A percentile compares a stretch with the other conserved stretches of the same genome.
phyloP scores from a whole-genome alignment of 2,329 filamentous ascomycete genomes.

The Pseudogymnoascus sp. region DNA sequence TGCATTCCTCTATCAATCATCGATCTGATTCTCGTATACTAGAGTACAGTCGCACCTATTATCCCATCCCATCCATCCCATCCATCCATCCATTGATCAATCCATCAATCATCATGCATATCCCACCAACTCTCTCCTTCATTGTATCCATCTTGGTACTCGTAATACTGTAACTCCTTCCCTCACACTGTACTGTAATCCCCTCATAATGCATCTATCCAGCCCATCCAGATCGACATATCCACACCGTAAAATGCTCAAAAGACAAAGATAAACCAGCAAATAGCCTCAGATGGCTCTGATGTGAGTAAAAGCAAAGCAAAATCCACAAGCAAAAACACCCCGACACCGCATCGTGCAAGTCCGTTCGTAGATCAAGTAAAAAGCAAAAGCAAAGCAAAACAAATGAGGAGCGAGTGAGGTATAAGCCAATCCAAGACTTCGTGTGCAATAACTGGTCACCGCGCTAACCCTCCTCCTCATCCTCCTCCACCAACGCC shows the following conservation, averaged over 20 bases:
- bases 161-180: neutral
- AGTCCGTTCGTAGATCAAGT: neutral
- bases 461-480: constrained; percentile 40
- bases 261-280: neutral
- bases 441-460: no score
- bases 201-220: neutral
- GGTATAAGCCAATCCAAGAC: no score
- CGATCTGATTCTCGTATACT: neutral
- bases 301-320: neutral
- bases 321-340: neutral
- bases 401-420: neutral
- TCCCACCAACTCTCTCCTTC: neutral
- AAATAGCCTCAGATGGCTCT: neutral
- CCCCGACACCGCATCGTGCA: neutral
- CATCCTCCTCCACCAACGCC: constrained; percentile 61
- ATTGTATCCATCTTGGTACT: neutral
- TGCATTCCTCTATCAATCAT: neutral
- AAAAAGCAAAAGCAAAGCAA: neutral
- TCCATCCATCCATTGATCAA: neutral
- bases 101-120: no score
- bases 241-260: neutral
- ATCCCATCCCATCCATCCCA: neutral
- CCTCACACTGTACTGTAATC: neutral
- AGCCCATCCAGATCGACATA: neutral
- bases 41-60: neutral